Percentiles rank a stretch among this genome's conserved stretches.
Conservation (phyloP, 176 grass and related monocot genomes). For the Cenchrus americanus region DNA sequence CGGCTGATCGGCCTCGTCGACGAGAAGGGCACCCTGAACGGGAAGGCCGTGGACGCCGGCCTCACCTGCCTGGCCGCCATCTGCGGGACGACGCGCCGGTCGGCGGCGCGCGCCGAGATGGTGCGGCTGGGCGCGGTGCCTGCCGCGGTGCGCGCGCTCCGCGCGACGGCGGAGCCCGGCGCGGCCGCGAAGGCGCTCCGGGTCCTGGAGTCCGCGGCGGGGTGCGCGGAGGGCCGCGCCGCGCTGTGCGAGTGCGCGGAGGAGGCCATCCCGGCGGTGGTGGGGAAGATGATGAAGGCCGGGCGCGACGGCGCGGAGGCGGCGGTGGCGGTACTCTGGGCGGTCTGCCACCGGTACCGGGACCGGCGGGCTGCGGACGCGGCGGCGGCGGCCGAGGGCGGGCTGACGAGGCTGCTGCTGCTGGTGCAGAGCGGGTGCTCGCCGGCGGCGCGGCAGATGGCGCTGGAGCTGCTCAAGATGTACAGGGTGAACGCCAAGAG, state of each 20-base stretch:
- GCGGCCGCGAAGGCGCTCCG: slow-evolving; percentile 44
- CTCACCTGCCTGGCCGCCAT: slow-evolving; percentile 56
- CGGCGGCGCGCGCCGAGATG: slow-evolving; percentile 42
- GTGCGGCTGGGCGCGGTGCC: slow-evolving; percentile 57
- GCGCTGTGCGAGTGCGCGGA: slow-evolving; percentile 75
- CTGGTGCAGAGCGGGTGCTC: slow-evolving; percentile 91
- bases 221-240: slow-evolving; percentile 79
- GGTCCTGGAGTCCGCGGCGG: slow-evolving; percentile 62
- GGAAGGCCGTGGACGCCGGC: slow-evolving; percentile 47
- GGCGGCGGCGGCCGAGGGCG: slow-evolving; percentile 56
- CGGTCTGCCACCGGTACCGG: slow-evolving; percentile 72
- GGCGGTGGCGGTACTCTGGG: slow-evolving; percentile 81
- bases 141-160: slow-evolving; percentile 56
- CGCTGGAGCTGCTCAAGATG: slow-evolving; percentile 82
- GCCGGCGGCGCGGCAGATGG: slow-evolving; percentile 72
- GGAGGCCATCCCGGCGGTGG: slow-evolving; percentile 43
- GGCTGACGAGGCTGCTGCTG: slow-evolving; percentile 74
- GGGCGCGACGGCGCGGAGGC: slow-evolving; percentile 73
- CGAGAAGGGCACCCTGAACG: slow-evolving; percentile 56
- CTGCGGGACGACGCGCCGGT: slow-evolving; percentile 36
- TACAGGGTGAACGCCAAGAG: slow-evolving; percentile 82
- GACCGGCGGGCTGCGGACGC: slow-evolving; percentile 77
- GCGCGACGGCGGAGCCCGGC: slow-evolving; percentile 11
- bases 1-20: slow-evolving; percentile 58
- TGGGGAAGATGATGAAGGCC: slow-evolving; percentile 77